These are phyloP conservation scores for Sporothrix globosa DNA, from an alignment of 2,329 filamentous ascomycete genomes.

Conservation along the genomic window DNA sequence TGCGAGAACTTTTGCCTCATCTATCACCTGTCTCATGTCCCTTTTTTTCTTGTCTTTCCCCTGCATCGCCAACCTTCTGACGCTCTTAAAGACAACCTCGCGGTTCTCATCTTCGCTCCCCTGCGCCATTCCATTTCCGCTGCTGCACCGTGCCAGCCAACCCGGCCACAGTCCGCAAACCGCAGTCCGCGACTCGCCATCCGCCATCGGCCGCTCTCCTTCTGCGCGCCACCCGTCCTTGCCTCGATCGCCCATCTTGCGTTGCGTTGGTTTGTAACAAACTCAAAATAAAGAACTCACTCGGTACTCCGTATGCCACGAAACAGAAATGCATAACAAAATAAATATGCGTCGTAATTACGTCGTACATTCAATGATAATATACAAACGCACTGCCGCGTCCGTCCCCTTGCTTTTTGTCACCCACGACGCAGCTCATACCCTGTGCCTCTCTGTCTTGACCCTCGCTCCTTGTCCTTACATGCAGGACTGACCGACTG, in stretches of 20 bases:
- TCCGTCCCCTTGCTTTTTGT: background rate
- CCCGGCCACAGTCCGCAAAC: background rate
- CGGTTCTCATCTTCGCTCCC: background rate
- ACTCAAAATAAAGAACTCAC: constrained; percentile 21
- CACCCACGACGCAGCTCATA: background rate
- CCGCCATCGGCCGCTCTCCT: constrained; percentile 3
- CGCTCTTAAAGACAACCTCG: background rate
- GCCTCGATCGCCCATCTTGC: constrained; percentile 27
- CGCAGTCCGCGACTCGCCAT: background rate
- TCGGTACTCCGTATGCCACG: background rate
- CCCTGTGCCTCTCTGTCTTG: constrained; percentile 13
- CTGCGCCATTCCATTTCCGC: constrained; percentile 20
- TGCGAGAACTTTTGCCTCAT: background rate
- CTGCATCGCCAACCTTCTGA: background rate
- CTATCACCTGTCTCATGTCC: background rate
- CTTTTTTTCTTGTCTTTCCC: background rate
- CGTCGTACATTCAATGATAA: background rate
- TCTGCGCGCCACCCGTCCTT: constrained; percentile 15
- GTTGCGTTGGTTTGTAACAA: constrained; percentile 25
- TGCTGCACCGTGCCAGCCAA: constrained; percentile 19
- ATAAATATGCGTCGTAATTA: background rate
- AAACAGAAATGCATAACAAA: background rate
- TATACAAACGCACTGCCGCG: background rate
- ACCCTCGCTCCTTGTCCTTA: no score
- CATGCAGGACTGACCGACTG: no score